These are phyloP conservation scores for Coccomyxa sp. DNA, from an alignment of 139 green algal genomes.

Conservation along the genomic window DNA sequence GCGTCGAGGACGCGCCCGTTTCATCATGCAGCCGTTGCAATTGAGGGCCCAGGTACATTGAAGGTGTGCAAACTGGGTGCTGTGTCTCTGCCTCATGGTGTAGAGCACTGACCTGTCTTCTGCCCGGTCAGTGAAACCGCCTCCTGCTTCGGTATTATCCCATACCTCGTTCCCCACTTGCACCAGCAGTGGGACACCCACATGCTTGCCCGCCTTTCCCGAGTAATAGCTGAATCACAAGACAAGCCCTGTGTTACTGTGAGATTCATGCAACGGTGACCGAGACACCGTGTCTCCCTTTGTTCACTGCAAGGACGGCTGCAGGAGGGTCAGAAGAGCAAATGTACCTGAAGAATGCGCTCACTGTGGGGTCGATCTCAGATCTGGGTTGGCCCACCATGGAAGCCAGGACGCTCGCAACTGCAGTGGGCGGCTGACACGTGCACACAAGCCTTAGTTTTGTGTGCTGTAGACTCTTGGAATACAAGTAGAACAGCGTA, in stretches of 20 bases:
- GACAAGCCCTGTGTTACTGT: not conserved
- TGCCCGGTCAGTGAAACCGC: not conserved
- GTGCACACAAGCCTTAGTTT: not conserved
- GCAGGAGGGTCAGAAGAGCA: too few relatives aligned
- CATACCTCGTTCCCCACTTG: not conserved
- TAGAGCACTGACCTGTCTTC: not conserved
- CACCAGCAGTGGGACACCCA: not conserved
- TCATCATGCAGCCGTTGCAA: too few relatives aligned
- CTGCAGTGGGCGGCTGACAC: not conserved
- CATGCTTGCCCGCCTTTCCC: not conserved
- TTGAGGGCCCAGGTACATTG: too few relatives aligned
- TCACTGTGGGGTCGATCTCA: constrained; percentile 5
- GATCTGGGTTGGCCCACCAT: not conserved
- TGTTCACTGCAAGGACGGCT: too few relatives aligned
- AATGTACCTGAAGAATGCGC: not conserved
- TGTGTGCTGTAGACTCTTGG: too few relatives aligned
- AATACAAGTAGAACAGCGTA: too few relatives aligned
- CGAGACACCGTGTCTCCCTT: too few relatives aligned
- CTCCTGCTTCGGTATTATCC: not conserved
- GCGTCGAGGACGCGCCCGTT: too few relatives aligned
- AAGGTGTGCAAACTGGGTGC: too few relatives aligned
- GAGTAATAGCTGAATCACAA: not conserved
- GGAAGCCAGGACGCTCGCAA: not conserved
- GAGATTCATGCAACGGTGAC: too few relatives aligned
- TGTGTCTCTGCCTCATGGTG: too few relatives aligned